These are phyloP conservation scores for Xerophyta viscosa DNA, from an alignment of 106 monocot genomes.

Conservation along the genomic window DNA sequence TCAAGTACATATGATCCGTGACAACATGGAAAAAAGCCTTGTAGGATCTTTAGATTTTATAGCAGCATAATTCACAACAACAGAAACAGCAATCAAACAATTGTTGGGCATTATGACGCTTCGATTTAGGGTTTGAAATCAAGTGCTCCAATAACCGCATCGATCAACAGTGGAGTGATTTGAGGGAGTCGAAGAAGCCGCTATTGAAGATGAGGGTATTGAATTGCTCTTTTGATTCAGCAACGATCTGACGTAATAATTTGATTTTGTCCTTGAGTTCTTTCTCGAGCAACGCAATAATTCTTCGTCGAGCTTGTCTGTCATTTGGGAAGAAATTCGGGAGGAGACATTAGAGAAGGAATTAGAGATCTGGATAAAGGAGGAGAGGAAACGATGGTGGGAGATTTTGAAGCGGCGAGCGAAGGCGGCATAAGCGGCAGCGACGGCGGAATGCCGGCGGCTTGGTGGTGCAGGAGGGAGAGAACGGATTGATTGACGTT, in stretches of 20 bases:
- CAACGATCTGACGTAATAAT: slow-evolving; percentile 50
- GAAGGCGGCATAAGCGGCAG: slow-evolving; percentile 68
- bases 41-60: slow-evolving; percentile 45
- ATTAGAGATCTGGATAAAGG: slow-evolving; percentile 33
- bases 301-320: slow-evolving; percentile 31
- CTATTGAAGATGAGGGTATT: slow-evolving; percentile 60
- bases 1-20: slow-evolving; percentile 70
- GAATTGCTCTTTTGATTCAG: slow-evolving; percentile 83
- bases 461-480: slow-evolving; percentile 58
- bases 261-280: slow-evolving; percentile 74
- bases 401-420: slow-evolving; percentile 69
- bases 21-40: slow-evolving; percentile 68
- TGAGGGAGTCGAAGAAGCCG: slow-evolving; percentile 77
- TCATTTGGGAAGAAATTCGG: slow-evolving; percentile 11
- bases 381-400: slow-evolving; percentile 41
- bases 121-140: slow-evolving; percentile 31
- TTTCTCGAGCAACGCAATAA: slow-evolving; percentile 57
- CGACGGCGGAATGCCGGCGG: slow-evolving; percentile 63
- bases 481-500: slow-evolving; percentile 45
- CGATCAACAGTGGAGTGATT: slow-evolving; percentile 70
- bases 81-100: slow-evolving; percentile 62
- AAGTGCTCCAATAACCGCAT: slow-evolving; percentile 75
- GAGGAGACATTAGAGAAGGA: slow-evolving; percentile 38
- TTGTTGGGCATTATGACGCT: not conserved
- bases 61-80: slow-evolving; percentile 60